These are phyloP conservation scores for Monosporascus sp. DNA, from an alignment of 2,329 filamentous ascomycete species.

Conservation along the genomic window DNA sequence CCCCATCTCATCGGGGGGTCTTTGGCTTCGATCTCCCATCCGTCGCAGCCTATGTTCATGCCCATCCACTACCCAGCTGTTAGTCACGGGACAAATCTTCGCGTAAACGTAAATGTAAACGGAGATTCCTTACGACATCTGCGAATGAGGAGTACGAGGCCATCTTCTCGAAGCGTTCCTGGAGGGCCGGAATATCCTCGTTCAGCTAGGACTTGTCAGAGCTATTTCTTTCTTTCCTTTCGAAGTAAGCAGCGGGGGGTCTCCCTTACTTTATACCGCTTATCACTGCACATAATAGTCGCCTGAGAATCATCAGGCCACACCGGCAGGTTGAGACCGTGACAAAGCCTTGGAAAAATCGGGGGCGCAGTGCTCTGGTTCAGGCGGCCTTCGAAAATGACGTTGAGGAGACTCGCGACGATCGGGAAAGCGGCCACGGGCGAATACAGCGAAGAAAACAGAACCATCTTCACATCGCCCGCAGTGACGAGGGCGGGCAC, in stretches of 20 bases:
- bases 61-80: constrained; percentile 23
- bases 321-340: constrained; percentile 14
- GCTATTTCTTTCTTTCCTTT: neutral
- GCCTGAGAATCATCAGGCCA: constrained; percentile 23
- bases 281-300: constrained; percentile 30
- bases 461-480: constrained; percentile 28
- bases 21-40: constrained; percentile 27
- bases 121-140: constrained; percentile 26
- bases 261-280: constrained; percentile 19
- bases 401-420: constrained; percentile 28
- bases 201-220: constrained; percentile 19
- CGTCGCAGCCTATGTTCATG: constrained; percentile 27
- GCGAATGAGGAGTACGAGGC: constrained; percentile 28
- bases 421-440: constrained; percentile 26
- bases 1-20: constrained; percentile 27
- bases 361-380: constrained; percentile 3
- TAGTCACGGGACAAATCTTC: constrained; percentile 12
- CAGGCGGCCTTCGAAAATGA: constrained; percentile 19
- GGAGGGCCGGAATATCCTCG: constrained; percentile 22
- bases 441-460: constrained; percentile 30
- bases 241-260: neutral
- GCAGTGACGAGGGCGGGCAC: constrained; percentile 32
- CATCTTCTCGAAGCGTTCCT: constrained; percentile 23
- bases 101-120: no score
- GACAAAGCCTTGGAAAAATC: constrained; percentile 12